Evolutionary conservation across 495 filamentous ascomycete species (phyloP), one percentile per base, ranked within the genome.

Genomic region (Xylaria flabelliformis): DNA sequence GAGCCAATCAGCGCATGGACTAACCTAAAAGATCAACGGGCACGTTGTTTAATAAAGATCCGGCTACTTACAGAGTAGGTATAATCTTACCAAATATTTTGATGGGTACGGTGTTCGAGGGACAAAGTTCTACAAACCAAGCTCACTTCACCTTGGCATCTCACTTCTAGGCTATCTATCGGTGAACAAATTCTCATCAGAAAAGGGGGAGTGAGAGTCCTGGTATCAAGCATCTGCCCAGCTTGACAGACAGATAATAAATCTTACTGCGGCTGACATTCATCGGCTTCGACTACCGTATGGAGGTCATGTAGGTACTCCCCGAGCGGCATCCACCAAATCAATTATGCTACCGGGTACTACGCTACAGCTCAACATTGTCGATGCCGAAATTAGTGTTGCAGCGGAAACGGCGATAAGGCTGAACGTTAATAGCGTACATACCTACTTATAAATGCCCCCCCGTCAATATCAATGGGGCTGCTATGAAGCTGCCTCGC

Each of bases 401-500:
- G 61, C 39, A 44, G 21, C 39, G 61, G 61, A 44, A 44, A 29
- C 39, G 24, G 39, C 4, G 59, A 44, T 64, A 64, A 64, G 61
- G 61, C 61, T 63, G 61, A 44, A 29, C 36, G 61, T 26, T 64
- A 13, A 34, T 42, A n/a, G 55, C 34, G 10, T 55, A 26, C 19
- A 46, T 29, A 29, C 26, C n/a, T n/a, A n/a, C n/a, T n/a, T n/a
- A 29, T 29, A 29, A 29, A n/a, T n/a, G n/a, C 26, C 26, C 26
- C 26, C 53, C 53, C 24, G 21, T 56, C 53, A 13, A 15, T 32
- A 8, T 56, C 53, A 56, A 56, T 17, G 53, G 53, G 53, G 53
- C 53, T 56, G 13, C 53, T 39, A 26, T 61, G 58, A 61, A 61
- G 32, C 58, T 61, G 58, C 34, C 58, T 61, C 58, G 58, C 53